Conservation (phyloP, 2,329 filamentous ascomycete genomes). For the Colletotrichum chrysophilum region DNA sequence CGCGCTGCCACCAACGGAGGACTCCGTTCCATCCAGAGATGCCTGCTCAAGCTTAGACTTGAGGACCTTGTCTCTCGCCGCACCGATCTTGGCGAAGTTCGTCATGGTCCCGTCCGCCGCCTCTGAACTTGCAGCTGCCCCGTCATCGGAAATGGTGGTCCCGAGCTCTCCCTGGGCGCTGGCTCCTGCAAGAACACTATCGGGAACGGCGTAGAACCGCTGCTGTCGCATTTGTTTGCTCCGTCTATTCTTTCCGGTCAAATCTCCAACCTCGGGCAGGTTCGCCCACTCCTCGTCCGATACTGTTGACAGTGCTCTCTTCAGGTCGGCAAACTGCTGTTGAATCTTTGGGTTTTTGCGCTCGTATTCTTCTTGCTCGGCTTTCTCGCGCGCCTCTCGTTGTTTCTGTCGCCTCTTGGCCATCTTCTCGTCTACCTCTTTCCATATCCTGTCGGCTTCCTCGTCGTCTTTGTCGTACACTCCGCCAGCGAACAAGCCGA, state of each 20-base stretch:
- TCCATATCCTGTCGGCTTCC: slow-evolving; percentile 95
- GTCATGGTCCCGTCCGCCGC: slow-evolving; percentile 88
- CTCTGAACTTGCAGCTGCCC: slow-evolving; percentile 51
- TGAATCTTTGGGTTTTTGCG: slow-evolving; percentile 97
- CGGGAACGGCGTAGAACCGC: slow-evolving; percentile 94
- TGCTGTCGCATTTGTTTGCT: slow-evolving; percentile 83
- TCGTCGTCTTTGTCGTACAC: slow-evolving; percentile 98
- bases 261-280: slow-evolving; percentile 92
- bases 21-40: slow-evolving; percentile 70
- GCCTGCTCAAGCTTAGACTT: slow-evolving; percentile 94
- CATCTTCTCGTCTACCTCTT: slow-evolving; percentile 97
- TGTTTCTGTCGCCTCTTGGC: slow-evolving; percentile 83
- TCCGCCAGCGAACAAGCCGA: slow-evolving; percentile 92
- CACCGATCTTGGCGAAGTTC: slow-evolving; percentile 97
- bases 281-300: slow-evolving; percentile 97
- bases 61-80: slow-evolving; percentile 92
- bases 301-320: slow-evolving; percentile 85
- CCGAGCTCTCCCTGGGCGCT: slow-evolving; percentile 81
- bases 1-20: slow-evolving; percentile 74
- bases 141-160: slow-evolving; percentile 87
- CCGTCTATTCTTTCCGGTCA: slow-evolving; percentile 92
- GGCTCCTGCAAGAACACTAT: slow-evolving; percentile 90
- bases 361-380: slow-evolving; percentile 94
- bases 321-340: slow-evolving; percentile 95
- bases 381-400: slow-evolving; percentile 93